phyloP scores from a whole-genome alignment of 148 eudicot genomes.

The Chenopodium berlandieri region DNA sequence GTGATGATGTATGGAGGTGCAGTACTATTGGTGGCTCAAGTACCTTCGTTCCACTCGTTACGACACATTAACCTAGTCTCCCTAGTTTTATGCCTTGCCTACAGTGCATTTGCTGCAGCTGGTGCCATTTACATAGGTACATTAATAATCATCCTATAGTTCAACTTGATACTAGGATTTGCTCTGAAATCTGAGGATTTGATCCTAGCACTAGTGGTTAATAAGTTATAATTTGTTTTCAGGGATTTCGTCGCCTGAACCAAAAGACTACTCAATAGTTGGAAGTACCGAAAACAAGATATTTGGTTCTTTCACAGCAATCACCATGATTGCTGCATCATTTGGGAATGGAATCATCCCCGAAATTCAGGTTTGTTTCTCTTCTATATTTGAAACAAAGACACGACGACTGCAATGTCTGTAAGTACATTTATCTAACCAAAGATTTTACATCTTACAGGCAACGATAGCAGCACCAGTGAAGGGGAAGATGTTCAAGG shows the following conservation, averaged over 20 bases:
- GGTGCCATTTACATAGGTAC: conserved; percentile 66
- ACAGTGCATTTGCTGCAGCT: conserved; percentile 62
- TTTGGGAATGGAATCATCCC: conserved; percentile 81
- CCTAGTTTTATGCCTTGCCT: conserved; percentile 39
- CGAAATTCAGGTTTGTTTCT: conserved; percentile 56
- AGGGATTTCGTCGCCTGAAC: conserved; percentile 54
- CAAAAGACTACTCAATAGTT: conserved; percentile 44
- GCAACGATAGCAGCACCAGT: conserved; percentile 75
- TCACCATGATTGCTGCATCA: conserved; percentile 62
- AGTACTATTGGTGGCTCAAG: conserved; percentile 16
- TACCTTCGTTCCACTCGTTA: conserved; percentile 5
- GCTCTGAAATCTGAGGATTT: background rate
- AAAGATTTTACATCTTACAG: conserved; percentile 19
- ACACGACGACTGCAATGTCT: background rate
- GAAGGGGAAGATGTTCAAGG: conserved; percentile 86
- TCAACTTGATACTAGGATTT: no score
- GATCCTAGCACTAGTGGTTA: background rate
- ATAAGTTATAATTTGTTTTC: background rate
- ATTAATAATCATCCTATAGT: background rate
- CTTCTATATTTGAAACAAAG: background rate
- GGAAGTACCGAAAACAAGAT: conserved; percentile 36
- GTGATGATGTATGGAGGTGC: conserved; percentile 4
- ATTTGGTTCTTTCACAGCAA: conserved; percentile 57
- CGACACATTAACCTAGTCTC: conserved; percentile 8
- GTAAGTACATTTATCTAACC: background rate